Evolutionary conservation across 2,329 filamentous ascomycete genomes (phyloP).

Genomic region (Xylaria sp.): DNA sequence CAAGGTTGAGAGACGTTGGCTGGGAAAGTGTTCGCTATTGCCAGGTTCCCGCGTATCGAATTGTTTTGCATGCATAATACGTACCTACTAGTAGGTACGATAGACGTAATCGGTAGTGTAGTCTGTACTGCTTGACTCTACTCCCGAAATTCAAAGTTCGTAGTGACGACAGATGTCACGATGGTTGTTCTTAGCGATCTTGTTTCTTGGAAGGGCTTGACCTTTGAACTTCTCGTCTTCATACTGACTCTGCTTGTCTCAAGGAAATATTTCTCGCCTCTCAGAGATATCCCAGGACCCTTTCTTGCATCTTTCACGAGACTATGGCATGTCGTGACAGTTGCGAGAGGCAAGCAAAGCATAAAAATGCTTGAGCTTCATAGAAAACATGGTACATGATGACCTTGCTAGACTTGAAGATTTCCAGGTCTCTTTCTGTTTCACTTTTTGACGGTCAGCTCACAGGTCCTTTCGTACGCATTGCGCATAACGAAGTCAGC

Average conservation of each 20-base stretch:
- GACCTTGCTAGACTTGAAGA: background rate
- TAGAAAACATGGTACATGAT: conserved; percentile 52
- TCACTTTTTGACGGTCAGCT: background rate
- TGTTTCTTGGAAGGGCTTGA: conserved; percentile 2
- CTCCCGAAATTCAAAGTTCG: background rate
- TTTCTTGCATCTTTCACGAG: conserved; percentile 54
- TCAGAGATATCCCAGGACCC: conserved; percentile 56
- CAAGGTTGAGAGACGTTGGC: background rate
- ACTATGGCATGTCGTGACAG: conserved; percentile 54
- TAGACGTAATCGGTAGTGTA: background rate
- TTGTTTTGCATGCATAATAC: background rate
- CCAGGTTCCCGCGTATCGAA: no score
- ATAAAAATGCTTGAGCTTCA: conserved; percentile 52
- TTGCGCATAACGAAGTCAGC: conserved; percentile 57
- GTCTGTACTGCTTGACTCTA: background rate
- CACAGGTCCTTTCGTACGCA: conserved; percentile 56
- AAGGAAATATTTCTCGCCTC: conserved; percentile 52
- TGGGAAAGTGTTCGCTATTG: background rate
- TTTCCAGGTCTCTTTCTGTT: background rate
- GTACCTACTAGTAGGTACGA: no score
- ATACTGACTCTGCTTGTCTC: conserved; percentile 5
- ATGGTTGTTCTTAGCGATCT: conserved; percentile 10
- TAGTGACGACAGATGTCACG: background rate
- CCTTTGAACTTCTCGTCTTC: background rate
- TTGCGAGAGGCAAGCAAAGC: conserved; percentile 54